Evolutionary conservation across 2,329 filamentous ascomycete genomes (phyloP).

Genomic region (Talaromyces pinophilus): DNA sequence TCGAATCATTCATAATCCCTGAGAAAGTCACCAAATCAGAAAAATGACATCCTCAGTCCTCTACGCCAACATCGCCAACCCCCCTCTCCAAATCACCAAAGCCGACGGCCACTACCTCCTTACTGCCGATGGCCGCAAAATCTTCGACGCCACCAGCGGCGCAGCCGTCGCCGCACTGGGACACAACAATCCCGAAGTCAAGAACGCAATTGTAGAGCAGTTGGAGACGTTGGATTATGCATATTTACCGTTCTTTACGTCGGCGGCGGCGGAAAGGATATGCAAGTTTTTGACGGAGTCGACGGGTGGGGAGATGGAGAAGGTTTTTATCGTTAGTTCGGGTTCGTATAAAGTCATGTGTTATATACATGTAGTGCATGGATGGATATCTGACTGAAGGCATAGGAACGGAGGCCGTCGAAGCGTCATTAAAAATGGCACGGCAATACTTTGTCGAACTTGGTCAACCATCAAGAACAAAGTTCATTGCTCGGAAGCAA

Average conservation of each 20-base stretch:
- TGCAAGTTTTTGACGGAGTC: slow-evolving; percentile 50
- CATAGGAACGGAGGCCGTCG: slow-evolving; percentile 58
- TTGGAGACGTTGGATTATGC: slow-evolving; percentile 57
- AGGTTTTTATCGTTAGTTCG: slow-evolving; percentile 58
- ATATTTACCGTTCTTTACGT: slow-evolving; percentile 54
- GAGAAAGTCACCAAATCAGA: background rate
- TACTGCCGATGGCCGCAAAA: slow-evolving; percentile 52
- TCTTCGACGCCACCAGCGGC: slow-evolving; percentile 68
- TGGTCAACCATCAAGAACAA: slow-evolving; percentile 53
- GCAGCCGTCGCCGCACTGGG: slow-evolving; percentile 72
- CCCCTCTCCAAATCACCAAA: background rate
- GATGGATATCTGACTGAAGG: background rate
- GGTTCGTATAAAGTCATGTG: slow-evolving; percentile 40
- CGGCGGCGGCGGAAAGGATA: slow-evolving; percentile 53
- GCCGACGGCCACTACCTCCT: background rate
- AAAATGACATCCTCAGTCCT: slow-evolving; percentile 9
- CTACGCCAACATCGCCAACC: background rate
- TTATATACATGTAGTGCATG: background rate
- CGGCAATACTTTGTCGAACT: slow-evolving; percentile 65
- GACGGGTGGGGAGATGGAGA: slow-evolving; percentile 53
- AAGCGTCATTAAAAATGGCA: slow-evolving; percentile 66
- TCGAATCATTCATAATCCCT: too few species aligned
- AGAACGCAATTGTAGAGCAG: slow-evolving; percentile 60
- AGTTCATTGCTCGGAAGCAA: slow-evolving; percentile 63
- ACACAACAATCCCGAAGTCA: slow-evolving; percentile 62